Conservation (phyloP, 169 alveolate genomes). For the Babesia microti region DNA sequence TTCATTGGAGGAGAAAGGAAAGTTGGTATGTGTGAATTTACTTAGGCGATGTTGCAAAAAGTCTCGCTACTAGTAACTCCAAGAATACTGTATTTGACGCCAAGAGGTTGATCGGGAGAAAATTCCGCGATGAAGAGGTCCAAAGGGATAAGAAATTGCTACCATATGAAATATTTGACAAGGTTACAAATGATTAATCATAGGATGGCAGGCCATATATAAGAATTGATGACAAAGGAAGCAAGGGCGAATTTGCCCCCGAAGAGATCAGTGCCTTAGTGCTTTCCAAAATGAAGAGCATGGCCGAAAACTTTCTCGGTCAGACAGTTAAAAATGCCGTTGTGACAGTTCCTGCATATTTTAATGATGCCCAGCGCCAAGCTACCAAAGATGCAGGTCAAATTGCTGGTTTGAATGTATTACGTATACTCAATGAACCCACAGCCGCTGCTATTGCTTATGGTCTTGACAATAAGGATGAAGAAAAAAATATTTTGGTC, state of each 20-base stretch:
- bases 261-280: conserved; percentile 98
- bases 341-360: conserved; percentile 95
- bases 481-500: conserved; percentile 89
- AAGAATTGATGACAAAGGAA: conserved; percentile 78
- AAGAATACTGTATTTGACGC: conserved; percentile 93
- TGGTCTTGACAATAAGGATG: conserved; percentile 91
- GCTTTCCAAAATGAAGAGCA: conserved; percentile 89
- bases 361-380: conserved; percentile 98
- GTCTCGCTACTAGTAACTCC: conserved; percentile 92
- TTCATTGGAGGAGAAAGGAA: conserved; percentile 89
- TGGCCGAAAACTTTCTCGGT: conserved; percentile 93
- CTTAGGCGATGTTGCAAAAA: conserved; percentile 94
- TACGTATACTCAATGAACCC: conserved; percentile 96
- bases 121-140: conserved; percentile 87
- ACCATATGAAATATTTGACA: conserved; percentile 88
- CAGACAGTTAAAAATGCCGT: conserved; percentile 89
- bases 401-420: conserved; percentile 94
- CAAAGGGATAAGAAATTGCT: conserved; percentile 87
- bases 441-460: conserved; percentile 99
- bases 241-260: conserved; percentile 86
- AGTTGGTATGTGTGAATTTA: conserved; percentile 28
- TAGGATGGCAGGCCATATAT: conserved; percentile 88
- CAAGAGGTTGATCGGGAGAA: conserved; percentile 95
- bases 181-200: no score
- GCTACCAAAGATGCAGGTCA: conserved; percentile 99